Base-by-base conservation (phyloP, 352 stramenopile species). In the Paralagenidium karlingii region DNA sequence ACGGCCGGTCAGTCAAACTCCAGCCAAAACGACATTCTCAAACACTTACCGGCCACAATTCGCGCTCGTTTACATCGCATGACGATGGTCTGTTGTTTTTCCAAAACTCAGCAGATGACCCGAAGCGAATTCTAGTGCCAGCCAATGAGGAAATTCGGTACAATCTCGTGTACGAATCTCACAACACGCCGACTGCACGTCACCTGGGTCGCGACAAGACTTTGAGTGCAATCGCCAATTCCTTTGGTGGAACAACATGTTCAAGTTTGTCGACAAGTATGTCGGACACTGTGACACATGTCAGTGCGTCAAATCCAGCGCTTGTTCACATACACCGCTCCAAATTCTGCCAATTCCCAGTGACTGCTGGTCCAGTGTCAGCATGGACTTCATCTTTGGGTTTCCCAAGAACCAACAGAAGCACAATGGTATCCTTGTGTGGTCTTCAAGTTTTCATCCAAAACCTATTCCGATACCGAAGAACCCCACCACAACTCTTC, bases 331-430 rank as follows among this genome's bases (percentile, higher is more conserved):
- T 18, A 24, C 39, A 13, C 39, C 39, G 22, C 39, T 45, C 6
- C 9, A 37, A 21, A 47, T 24, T 46, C 34, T 51, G 19, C 31
- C 33, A 24, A 21, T 46, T 11, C 47, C 34, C n/a, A 43, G 16
- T 25, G 34, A 47, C n/a, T 49, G 27, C 18, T 55, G 42, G 26
- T 24, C 43, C 8, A 51, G 40, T 0, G 32, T 55, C 22, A 38
- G 21, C 28, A 51, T 56, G 43, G 48, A 51, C 24, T 56, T 47
- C 24, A 47, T 52, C 8, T 60, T 58, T 16, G 34, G 39, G 0
- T 39, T 57, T 3, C 46, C 43, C 6, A 8, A 33, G 15, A n/a
- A n/a, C n/a, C 12, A 3, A 0, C 13, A 27, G 0, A 38, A 32
- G 2, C 42, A 49, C 16, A 58, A 45, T 0, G 43, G 49, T 1